Evolutionary conservation across 2,329 filamentous ascomycete species (phyloP), one percentile per base, ranked within the genome.

Genomic region (Cercospora beticola): DNA sequence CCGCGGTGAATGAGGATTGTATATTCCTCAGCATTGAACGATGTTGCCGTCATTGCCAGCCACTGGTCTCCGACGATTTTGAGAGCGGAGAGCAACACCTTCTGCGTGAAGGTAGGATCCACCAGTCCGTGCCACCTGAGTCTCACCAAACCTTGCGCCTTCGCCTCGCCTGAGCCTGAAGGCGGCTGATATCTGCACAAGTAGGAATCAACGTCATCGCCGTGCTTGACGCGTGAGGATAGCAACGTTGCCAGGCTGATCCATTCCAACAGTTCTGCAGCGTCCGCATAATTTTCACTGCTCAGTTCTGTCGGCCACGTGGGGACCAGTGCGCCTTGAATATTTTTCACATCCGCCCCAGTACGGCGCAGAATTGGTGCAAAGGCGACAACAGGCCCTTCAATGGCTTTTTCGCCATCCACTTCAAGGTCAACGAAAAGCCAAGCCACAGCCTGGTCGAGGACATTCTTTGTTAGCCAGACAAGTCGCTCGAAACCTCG

Each of bases 401-500:
- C 14, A 21, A 16, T 31, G 23, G 16, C 26, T 4, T 31, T 36
- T 21, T 33, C 36, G 21, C 36, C 52, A n/a, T 61, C 40, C 26
- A n/a, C 14, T 16, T 36, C 64, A 62, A 89, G 78, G 74, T 93
- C 90, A 75, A 86, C 90, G 74, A 95, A 94, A 0, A 98, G 81
- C 93, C 94, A 97, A 1, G 87, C 87, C 23, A 90, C 75, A 1
- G 89, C 87, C 56, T 84, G 81, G 60, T 86, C 87, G 23, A 97
- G 83, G 23, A 92, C 92, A 71, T 93, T 92, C 74, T 90, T 89
- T 78, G 89, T 93, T 14, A 93, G 92, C 84, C 92, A 92, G 6
- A 90, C 78, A 14, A 97, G 82, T 57, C 92, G 85, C 70, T 94
- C 90, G 75, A 96, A 97, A 0, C 89, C 90, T 71, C 91, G 93